Conservation (phyloP, 352 stramenopile genomes). For the Peronosclerospora sorghi region DNA sequence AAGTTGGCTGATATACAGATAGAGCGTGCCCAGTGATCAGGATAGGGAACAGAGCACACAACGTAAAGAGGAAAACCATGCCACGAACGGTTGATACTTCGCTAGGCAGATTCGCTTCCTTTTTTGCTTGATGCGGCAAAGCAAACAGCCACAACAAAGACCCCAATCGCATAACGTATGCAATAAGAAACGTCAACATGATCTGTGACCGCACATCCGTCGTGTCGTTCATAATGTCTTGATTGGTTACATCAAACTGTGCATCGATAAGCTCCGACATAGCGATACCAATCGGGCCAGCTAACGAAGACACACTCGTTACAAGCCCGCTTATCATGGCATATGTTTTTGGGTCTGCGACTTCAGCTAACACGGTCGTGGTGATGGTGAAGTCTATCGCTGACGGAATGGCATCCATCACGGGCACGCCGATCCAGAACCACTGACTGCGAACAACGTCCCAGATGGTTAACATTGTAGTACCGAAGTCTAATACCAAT, state of each 20-base stretch:
- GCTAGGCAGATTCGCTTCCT: conserved; percentile 21
- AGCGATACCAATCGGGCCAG: conserved; percentile 30
- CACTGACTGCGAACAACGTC: conserved; percentile 46
- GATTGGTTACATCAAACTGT: conserved; percentile 32
- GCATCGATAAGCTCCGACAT: conserved; percentile 51
- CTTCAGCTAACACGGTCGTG: conserved; percentile 33
- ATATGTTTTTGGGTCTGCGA: conserved; percentile 27
- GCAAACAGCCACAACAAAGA: conserved; percentile 35
- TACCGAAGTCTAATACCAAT: conserved; percentile 30
- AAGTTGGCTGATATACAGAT: conserved; percentile 36
- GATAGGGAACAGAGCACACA: no score
- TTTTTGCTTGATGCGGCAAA: conserved; percentile 16
- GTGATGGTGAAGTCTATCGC: conserved; percentile 44
- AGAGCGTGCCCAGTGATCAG: conserved; percentile 31
- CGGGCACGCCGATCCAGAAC: conserved; percentile 51
- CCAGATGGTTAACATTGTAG: conserved; percentile 48
- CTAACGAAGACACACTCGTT: conserved; percentile 38
- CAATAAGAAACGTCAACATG: conserved; percentile 38
- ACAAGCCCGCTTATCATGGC: conserved; percentile 27
- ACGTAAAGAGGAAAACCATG: conserved; percentile 16
- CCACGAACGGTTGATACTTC: conserved; percentile 16
- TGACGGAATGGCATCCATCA: conserved; percentile 43
- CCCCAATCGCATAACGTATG: conserved; percentile 35
- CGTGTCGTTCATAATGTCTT: conserved; percentile 33
- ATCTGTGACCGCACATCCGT: conserved; percentile 26